Conservation (phyloP, 345 rosid species). For the Nasturtium officinale region DNA sequence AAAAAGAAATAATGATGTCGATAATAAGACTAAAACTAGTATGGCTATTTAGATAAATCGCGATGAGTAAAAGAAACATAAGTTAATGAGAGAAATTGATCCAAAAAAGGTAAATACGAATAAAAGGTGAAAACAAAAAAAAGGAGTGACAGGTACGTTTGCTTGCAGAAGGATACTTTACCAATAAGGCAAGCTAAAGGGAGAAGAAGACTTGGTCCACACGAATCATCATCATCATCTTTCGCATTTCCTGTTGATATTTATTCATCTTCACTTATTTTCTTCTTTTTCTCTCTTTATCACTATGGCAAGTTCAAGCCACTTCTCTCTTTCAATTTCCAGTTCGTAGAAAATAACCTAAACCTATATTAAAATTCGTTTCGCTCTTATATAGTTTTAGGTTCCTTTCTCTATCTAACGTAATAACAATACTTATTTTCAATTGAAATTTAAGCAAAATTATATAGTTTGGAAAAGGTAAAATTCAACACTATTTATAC, state of each 20-base stretch:
- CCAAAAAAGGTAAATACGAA: background rate
- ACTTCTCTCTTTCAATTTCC: background rate
- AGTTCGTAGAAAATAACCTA: background rate
- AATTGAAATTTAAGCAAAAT: background rate
- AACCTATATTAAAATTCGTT: background rate
- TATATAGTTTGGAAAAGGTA: background rate
- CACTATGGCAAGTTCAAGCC: background rate
- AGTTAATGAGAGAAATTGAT: constrained; percentile 4
- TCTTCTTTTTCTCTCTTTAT: constrained; percentile 4
- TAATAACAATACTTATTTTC: background rate
- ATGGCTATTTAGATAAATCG: constrained; percentile 2
- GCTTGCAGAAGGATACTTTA: constrained; percentile 41
- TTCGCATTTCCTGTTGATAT: constrained; percentile 5
- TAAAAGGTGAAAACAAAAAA: constrained; percentile 14
- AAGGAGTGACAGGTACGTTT: constrained; percentile 45
- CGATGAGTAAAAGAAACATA: background rate
- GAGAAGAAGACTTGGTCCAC: constrained; percentile 43
- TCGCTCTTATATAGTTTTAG: background rate
- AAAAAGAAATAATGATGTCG: constrained; percentile 15
- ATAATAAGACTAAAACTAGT: constrained; percentile 1
- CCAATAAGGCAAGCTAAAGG: constrained; percentile 50
- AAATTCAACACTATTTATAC: background rate
- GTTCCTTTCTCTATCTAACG: background rate
- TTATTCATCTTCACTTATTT: constrained; percentile 10
- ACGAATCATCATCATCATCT: constrained; percentile 48